Conservation (phyloP, 2,329 filamentous ascomycete species). For the Scytalidium lignicola region DNA sequence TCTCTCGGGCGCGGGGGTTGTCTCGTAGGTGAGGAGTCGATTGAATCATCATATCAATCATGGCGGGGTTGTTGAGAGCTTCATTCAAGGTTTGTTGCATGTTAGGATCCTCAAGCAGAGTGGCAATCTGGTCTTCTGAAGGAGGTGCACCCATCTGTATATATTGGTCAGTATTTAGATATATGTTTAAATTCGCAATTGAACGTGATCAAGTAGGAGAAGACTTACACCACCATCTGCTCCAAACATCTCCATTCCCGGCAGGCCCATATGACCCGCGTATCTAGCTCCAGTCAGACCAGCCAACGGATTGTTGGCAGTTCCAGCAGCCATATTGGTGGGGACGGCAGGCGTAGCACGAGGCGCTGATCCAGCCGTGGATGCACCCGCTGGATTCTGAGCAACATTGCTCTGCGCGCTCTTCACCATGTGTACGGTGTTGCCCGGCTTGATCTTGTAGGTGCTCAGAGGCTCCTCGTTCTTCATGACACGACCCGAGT, state of each 20-base stretch:
- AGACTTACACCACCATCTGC: constrained; percentile 84
- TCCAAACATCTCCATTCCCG: constrained; percentile 83
- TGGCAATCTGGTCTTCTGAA: constrained; percentile 72
- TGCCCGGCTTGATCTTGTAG: constrained; percentile 94
- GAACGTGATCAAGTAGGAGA: not conserved
- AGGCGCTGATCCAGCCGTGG: constrained; percentile 36
- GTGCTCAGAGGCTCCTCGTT: constrained; percentile 78
- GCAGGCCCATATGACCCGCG: constrained; percentile 85
- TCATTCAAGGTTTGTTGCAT: constrained; percentile 87
- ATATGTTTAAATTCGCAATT: no score
- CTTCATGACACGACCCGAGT: constrained; percentile 95
- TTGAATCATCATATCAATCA: constrained; percentile 92
- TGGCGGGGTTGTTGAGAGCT: constrained; percentile 88
- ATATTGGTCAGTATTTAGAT: no score
- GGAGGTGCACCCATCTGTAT: constrained; percentile 82
- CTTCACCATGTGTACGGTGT: constrained; percentile 95
- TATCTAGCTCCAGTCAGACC: constrained; percentile 89
- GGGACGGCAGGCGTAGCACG: constrained; percentile 58
- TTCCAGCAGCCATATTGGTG: constrained; percentile 73
- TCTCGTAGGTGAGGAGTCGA: constrained; percentile 77
- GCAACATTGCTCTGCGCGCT: constrained; percentile 68
- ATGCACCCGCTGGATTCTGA: constrained; percentile 45
- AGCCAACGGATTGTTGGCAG: constrained; percentile 84
- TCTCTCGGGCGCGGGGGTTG: constrained; percentile 69
- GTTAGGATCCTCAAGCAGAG: constrained; percentile 84